Evolutionary conservation across 2,329 filamentous ascomycete genomes (phyloP).

Genomic region (Talaromyces sp.): DNA sequence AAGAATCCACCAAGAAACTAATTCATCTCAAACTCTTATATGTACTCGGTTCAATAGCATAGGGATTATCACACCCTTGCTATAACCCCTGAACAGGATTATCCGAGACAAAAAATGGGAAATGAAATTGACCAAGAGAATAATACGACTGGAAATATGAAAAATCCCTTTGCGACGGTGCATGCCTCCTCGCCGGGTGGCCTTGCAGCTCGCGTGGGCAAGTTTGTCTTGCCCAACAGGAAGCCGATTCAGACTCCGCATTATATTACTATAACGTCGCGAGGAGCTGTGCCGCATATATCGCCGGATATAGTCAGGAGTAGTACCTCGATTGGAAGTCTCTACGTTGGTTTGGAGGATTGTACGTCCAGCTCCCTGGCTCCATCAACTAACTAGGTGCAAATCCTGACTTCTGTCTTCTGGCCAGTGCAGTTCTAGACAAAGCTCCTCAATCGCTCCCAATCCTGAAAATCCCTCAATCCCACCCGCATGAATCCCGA

Average conservation of each 20-base stretch:
- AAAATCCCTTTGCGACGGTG: conserved; percentile 35
- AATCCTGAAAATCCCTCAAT: conserved; percentile 51
- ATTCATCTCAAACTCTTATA: conserved; percentile 2
- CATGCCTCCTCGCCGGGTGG: conserved; percentile 33
- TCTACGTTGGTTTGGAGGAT: conserved; percentile 86
- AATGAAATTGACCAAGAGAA: conserved; percentile 22
- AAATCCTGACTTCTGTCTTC: conserved; percentile 65
- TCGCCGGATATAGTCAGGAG: conserved; percentile 77
- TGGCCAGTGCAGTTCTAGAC: conserved; percentile 59
- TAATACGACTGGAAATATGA: conserved; percentile 34
- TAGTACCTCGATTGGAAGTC: conserved; percentile 63
- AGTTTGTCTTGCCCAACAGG: conserved; percentile 62
- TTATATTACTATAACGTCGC: conserved; percentile 75
- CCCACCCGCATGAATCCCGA: conserved; percentile 49
- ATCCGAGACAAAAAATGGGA: conserved; percentile 29
- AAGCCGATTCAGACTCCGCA: conserved; percentile 76
- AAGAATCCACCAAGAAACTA: conserved; percentile 4
- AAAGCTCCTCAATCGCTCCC: conserved; percentile 49
- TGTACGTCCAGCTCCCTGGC: conserved; percentile 59
- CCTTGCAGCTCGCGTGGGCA: conserved; percentile 64
- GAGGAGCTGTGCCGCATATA: conserved; percentile 82
- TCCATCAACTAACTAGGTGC: background rate
- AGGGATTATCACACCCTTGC: conserved; percentile 10
- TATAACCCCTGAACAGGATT: background rate
- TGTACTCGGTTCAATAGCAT: conserved; percentile 1